Percentiles rank a stretch among this genome's conserved stretches.
phyloP scores from a whole-genome alignment of 2,329 filamentous ascomycete species.

The Penicillium sp. region DNA sequence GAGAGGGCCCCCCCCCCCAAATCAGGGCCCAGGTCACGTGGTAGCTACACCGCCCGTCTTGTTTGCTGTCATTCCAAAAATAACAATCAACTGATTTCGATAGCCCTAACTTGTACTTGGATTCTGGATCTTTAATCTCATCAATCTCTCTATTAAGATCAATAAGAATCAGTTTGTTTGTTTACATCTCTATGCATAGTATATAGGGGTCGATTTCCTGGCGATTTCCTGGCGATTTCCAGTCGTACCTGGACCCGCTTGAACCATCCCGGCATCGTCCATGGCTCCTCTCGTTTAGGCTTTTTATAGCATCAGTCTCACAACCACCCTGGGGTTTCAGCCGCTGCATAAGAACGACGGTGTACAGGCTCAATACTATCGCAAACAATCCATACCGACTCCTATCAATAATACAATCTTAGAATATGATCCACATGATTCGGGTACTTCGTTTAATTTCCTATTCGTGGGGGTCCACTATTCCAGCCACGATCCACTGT shows the following conservation, averaged over 20 bases:
- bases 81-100: too few relatives aligned
- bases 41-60: neutral
- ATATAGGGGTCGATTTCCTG: neutral
- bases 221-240: neutral
- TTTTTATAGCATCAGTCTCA: slow-evolving; percentile 9
- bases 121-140: too few relatives aligned
- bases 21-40: slow-evolving; percentile 5
- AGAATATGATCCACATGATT: too few relatives aligned
- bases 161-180: neutral
- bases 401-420: neutral
- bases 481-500: slow-evolving; percentile 7
- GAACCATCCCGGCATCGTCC: slow-evolving; percentile 3
- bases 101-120: too few relatives aligned
- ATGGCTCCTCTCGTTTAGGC: slow-evolving; percentile 4
- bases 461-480: neutral
- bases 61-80: neutral
- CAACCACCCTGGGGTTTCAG: neutral
- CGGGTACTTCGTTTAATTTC: neutral
- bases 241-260: slow-evolving; percentile 2
- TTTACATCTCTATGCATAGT: neutral
- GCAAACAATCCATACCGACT: too few relatives aligned
- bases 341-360: neutral
- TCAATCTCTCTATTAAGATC: neutral
- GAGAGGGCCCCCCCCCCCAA: neutral
- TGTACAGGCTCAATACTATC: neutral